phyloP scores from a whole-genome alignment of 129 eudicot genomes.

The Logfia minima region DNA sequence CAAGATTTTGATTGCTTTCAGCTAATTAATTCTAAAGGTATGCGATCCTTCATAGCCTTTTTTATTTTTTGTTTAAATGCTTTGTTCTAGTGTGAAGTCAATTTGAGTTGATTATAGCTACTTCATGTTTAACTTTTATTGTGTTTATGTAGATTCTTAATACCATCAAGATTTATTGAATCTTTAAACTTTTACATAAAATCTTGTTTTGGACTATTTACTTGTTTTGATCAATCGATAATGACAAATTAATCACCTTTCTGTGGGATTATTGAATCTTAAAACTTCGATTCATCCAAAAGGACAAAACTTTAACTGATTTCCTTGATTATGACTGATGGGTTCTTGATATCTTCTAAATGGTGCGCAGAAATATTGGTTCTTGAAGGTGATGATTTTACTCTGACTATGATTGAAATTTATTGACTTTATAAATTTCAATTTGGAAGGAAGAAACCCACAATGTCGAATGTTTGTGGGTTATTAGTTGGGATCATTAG shows the following conservation, averaged over 20 bases:
- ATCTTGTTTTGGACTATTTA: slow-evolving; percentile 34
- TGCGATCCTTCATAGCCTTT: slow-evolving; percentile 20
- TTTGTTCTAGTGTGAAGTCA: background rate
- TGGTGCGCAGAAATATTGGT: slow-evolving; percentile 15
- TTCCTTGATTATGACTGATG: slow-evolving; percentile 12
- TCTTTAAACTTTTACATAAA: background rate
- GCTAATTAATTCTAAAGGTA: slow-evolving; percentile 10
- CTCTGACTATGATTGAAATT: slow-evolving; percentile 14
- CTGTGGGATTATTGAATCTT: slow-evolving; percentile 28
- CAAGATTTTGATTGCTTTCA: slow-evolving; percentile 24
- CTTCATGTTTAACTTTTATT: background rate
- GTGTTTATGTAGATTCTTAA: background rate
- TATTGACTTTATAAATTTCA: slow-evolving; percentile 1
- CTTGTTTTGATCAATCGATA: slow-evolving; percentile 32
- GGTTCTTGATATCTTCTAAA: slow-evolving; percentile 24
- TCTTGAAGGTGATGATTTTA: slow-evolving; percentile 16
- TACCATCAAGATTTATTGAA: slow-evolving; percentile 1
- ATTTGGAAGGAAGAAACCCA: slow-evolving; percentile 6
- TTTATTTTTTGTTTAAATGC: slow-evolving; percentile 8
- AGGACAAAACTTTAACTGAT: slow-evolving; percentile 28
- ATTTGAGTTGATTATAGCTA: background rate
- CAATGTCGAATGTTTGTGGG: slow-evolving; percentile 41
- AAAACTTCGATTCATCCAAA: slow-evolving; percentile 17
- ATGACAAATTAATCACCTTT: slow-evolving; percentile 29
- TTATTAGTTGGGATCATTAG: slow-evolving; percentile 33